Percentiles rank a stretch among this genome's conserved stretches.
Evolutionary conservation across 257 asterid species (phyloP).

Genomic region (Marsdenia floribunda): DNA sequence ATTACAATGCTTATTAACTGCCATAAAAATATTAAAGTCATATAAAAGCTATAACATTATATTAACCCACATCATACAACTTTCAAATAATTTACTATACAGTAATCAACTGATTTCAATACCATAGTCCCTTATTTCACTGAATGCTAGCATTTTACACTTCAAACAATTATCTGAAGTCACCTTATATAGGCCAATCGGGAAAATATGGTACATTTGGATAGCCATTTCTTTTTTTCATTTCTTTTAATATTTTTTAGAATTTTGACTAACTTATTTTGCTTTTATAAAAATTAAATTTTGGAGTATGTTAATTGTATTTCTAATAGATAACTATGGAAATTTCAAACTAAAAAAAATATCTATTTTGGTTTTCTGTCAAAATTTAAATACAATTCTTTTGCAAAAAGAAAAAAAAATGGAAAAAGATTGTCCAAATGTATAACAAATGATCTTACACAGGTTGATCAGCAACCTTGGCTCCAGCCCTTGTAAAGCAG

Average conservation of each 20-base stretch:
- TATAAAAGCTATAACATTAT: neutral
- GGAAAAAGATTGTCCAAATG: too few relatives aligned
- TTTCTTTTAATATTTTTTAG: too few relatives aligned
- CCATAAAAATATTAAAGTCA: neutral
- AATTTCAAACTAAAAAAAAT: too few relatives aligned
- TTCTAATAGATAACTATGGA: too few relatives aligned
- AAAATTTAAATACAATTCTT: too few relatives aligned
- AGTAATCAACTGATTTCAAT: neutral
- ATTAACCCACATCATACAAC: neutral
- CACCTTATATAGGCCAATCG: neutral
- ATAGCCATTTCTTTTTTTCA: too few relatives aligned
- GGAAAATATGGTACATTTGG: neutral
- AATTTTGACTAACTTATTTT: too few relatives aligned
- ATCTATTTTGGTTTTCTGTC: too few relatives aligned
- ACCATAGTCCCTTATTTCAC: neutral
- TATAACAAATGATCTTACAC: constrained; percentile 26
- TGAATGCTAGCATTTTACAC: neutral
- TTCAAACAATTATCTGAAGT: neutral
- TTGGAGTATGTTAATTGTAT: too few relatives aligned
- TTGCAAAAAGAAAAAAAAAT: too few relatives aligned
- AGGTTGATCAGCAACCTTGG: constrained; percentile 40
- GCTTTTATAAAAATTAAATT: too few relatives aligned
- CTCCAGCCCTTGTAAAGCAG: constrained; percentile 44
- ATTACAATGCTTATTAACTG: neutral
- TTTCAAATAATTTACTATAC: neutral